phyloP scores from a whole-genome alignment of 2,329 filamentous ascomycete species.

The Hymenoscyphus scutula region DNA sequence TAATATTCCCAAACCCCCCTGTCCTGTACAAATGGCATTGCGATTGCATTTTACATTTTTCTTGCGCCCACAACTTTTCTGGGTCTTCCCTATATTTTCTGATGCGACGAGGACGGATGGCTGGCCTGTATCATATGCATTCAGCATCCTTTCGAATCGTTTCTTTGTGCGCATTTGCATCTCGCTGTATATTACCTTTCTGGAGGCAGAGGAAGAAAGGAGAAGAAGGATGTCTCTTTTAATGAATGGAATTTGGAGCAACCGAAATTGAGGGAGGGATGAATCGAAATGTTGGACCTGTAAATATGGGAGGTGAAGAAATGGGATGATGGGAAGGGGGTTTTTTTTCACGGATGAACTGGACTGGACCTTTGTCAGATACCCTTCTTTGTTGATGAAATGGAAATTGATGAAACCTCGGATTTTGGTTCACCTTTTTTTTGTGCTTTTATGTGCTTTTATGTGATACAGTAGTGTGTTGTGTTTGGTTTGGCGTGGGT shows the following conservation, averaged over 20 bases:
- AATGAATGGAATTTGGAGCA: not conserved
- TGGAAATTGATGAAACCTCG: not conserved
- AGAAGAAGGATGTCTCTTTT: too few species aligned
- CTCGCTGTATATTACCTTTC: not conserved
- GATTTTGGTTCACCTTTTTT: too few species aligned
- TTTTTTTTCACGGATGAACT: not conserved
- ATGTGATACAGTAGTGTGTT: too few species aligned
- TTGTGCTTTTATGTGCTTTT: too few species aligned
- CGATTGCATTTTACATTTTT: not conserved
- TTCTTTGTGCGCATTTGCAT: constrained; percentile 1
- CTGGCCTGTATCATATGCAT: not conserved
- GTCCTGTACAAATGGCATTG: constrained; percentile 22
- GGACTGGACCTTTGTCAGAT: not conserved
- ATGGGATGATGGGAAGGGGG: constrained; percentile 4
- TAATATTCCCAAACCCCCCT: constrained; percentile 4
- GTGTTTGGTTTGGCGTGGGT: too few species aligned
- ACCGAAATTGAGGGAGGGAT: not conserved
- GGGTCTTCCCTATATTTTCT: not conserved
- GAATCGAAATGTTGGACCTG: not conserved
- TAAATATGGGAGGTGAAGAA: not conserved
- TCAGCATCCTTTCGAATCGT: not conserved
- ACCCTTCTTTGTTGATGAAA: not conserved
- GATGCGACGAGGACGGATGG: not conserved
- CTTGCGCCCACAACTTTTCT: not conserved
- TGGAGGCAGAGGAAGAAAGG: not conserved